Evolutionary conservation across 2,329 filamentous ascomycete species (phyloP).

Genomic region (Trichoderma asperellum): DNA sequence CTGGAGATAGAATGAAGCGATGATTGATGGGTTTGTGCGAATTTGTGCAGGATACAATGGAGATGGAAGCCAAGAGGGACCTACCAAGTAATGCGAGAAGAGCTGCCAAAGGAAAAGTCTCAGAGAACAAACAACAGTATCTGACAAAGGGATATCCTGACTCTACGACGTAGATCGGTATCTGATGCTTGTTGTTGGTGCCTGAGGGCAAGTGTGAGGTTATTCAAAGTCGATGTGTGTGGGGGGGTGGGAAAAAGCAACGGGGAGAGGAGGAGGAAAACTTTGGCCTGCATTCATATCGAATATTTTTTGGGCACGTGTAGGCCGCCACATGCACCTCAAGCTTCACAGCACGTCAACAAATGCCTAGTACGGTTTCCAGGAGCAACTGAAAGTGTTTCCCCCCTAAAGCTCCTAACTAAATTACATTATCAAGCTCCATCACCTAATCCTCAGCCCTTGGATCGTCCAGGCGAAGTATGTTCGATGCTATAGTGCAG

Average conservation of each 20-base stretch:
- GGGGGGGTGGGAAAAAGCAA: background rate
- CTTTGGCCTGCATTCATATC: background rate
- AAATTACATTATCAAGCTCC: background rate
- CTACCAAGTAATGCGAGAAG: background rate
- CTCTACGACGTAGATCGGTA: background rate
- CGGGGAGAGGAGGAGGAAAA: background rate
- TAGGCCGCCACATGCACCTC: background rate
- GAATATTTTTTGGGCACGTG: background rate
- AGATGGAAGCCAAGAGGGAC: background rate
- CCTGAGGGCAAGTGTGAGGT: background rate
- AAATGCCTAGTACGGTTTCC: background rate
- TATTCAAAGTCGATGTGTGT: background rate
- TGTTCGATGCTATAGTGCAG: background rate
- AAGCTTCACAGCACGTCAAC: background rate
- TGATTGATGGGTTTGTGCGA: background rate
- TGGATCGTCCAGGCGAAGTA: background rate
- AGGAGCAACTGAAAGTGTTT: background rate
- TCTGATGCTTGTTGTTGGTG: background rate
- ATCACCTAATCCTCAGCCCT: background rate
- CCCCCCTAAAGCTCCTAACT: background rate
- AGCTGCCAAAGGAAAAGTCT: background rate
- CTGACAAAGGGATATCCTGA: background rate
- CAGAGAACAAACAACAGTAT: background rate
- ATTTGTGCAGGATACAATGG: background rate
- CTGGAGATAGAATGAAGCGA: background rate